phyloP scores from a whole-genome alignment of 2,329 filamentous ascomycete species.

The Aspergillus sp. region DNA sequence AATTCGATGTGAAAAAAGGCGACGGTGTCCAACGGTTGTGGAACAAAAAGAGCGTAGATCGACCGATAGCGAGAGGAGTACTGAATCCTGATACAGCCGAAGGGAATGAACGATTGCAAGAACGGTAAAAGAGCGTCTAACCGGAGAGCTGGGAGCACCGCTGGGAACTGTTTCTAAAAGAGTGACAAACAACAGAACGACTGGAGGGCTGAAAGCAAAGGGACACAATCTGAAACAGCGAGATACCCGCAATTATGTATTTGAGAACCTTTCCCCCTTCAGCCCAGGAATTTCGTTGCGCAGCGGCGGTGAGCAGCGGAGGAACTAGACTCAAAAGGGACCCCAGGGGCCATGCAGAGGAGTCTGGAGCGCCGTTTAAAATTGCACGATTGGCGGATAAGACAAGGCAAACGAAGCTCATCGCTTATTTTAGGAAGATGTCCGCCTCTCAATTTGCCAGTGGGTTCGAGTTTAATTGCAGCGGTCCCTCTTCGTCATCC shows the following conservation, averaged over 20 bases:
- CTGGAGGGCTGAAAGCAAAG: constrained; percentile 22
- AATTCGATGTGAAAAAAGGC: constrained; percentile 20
- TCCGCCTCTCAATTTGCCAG: constrained; percentile 15
- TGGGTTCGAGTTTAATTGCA: constrained; percentile 12
- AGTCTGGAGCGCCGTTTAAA: constrained; percentile 16
- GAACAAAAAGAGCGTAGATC: constrained; percentile 22
- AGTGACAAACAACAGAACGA: constrained; percentile 31
- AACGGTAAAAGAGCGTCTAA: constrained; percentile 30
- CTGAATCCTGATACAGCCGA: constrained; percentile 10
- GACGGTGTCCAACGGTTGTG: constrained; percentile 17
- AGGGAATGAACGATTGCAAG: constrained; percentile 8
- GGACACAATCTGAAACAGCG: constrained; percentile 26
- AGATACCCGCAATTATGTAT: constrained; percentile 16
- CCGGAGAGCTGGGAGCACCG: constrained; percentile 25
- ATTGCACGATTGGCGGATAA: constrained; percentile 18
- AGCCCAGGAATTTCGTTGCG: constrained; percentile 28
- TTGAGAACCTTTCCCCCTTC: constrained; percentile 11
- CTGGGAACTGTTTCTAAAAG: constrained; percentile 33
- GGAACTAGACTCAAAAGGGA: constrained; percentile 17
- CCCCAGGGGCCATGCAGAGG: constrained; percentile 28
- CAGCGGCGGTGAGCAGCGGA: constrained; percentile 28
- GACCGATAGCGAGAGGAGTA: constrained; percentile 18
- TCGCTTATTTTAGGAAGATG: constrained; percentile 14
- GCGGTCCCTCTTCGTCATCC: constrained; percentile 13
- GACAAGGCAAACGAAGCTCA: constrained; percentile 14